Base-by-base conservation (phyloP, 176 grass and related monocot species). In the Bromus sterilis region DNA sequence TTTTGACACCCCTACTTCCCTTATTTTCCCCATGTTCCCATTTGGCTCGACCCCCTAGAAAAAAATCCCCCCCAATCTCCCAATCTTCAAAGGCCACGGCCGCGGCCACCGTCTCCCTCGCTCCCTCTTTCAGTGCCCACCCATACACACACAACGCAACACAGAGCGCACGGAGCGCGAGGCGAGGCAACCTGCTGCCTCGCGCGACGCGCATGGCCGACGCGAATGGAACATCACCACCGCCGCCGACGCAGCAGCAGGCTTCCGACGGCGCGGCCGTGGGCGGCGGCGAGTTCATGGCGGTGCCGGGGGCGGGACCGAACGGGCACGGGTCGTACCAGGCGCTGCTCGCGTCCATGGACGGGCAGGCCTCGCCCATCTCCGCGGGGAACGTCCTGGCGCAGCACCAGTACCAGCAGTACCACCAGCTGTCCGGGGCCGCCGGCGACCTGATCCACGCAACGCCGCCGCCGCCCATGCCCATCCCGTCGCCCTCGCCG, bases 161-260 rank as follows among this genome's bases (percentile, higher is more conserved):
- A 35, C 32, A 66, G 62, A 9, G 32, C 62, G 48, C 48, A 53
- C 62, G 33, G 62, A 14, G 37, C 11, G 21, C 64, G 15, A 37
- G 24, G 67, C 25, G 39, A 23, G 8, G 67, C n/a, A 12, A 63
- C 39, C 53, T 77, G 56, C 86, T 42, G 15, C 66, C 60, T 20
- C 29, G 46, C 5, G 46, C 60, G 29, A 37, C 74, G 33, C 7
- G 6, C 72, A 86, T 89, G 83, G 83, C 87, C 77, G 83, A 89
- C 41, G 55, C 78, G 6, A 89, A 53, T 35, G 83, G 83, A 73
- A 76, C 87, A 7, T 8, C 67, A 13, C 26, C 68, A 24, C 48
- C 7, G 48, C 21, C 48, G 48, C 48, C 48, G n/a, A n/a, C n/a
- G n/a, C n/a, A n/a, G 20, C 48, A 53, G 48, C 48, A 53, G 18